phyloP scores from a whole-genome alignment of 805 yeast genomes.

The Gaillardinia entomophila region DNA sequence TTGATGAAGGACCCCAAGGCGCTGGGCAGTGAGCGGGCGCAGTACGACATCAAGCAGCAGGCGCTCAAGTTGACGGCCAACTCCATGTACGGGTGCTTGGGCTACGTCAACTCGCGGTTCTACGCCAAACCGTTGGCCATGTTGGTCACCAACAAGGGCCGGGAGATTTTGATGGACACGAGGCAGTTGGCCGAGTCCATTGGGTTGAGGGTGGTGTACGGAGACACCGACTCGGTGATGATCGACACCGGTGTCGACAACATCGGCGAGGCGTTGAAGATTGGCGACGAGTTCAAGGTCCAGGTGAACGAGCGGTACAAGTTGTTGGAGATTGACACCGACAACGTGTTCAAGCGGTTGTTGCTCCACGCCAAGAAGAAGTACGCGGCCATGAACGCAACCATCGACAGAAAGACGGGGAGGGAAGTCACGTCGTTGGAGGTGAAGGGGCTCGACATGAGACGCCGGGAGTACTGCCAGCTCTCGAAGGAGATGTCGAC shows the following conservation, averaged over 20 bases:
- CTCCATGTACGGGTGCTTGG: slow-evolving; percentile 99
- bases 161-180: slow-evolving; percentile 91
- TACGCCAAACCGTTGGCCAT: slow-evolving; percentile 95
- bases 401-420: slow-evolving; percentile 46
- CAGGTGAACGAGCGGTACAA: slow-evolving; percentile 85
- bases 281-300: slow-evolving; percentile 80
- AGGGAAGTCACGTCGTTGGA: slow-evolving; percentile 55
- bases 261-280: slow-evolving; percentile 66
- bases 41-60: slow-evolving; percentile 92
- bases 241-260: slow-evolving; percentile 78
- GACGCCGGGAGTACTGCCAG: slow-evolving; percentile 93
- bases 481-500: slow-evolving; percentile 84
- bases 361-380: slow-evolving; percentile 93
- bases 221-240: slow-evolving; percentile 99
- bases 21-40: slow-evolving; percentile 60
- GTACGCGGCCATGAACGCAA: slow-evolving; percentile 83
- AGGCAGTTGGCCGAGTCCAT: slow-evolving; percentile 85
- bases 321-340: slow-evolving; percentile 88
- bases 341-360: slow-evolving; percentile 81
- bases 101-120: slow-evolving; percentile 85
- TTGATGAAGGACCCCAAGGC: slow-evolving; percentile 71
- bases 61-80: slow-evolving; percentile 96
- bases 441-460: slow-evolving; percentile 95
- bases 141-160: slow-evolving; percentile 90
- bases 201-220: slow-evolving; percentile 83